Conservation (phyloP, 2,329 filamentous ascomycete genomes). For the Plenodomus biglobosus region DNA sequence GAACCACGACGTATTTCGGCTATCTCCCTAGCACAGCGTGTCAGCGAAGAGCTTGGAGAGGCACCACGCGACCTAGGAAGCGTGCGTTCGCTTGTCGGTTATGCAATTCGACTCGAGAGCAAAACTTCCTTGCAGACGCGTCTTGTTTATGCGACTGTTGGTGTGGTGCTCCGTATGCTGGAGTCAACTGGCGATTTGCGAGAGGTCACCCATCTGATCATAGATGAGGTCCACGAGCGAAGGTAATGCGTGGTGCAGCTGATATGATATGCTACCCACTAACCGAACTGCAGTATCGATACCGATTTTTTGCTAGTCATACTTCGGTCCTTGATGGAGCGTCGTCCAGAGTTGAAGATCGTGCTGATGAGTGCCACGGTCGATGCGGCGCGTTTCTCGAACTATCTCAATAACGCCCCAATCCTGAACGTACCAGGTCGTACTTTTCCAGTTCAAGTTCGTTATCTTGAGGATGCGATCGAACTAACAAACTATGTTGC, state of each 20-base stretch:
- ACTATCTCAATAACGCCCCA: slow-evolving; percentile 81
- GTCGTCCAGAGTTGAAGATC: slow-evolving; percentile 82
- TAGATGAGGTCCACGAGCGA: slow-evolving; percentile 97
- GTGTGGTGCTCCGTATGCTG: slow-evolving; percentile 98
- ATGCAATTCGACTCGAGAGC: slow-evolving; percentile 89
- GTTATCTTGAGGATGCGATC: slow-evolving; percentile 89
- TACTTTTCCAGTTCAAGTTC: slow-evolving; percentile 87
- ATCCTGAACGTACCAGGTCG: slow-evolving; percentile 88
- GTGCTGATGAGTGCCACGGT: slow-evolving; percentile 98
- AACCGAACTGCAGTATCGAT: slow-evolving; percentile 65
- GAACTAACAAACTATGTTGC: slow-evolving; percentile 75
- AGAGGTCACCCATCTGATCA: slow-evolving; percentile 88
- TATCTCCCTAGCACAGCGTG: slow-evolving; percentile 86
- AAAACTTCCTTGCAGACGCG: slow-evolving; percentile 80
- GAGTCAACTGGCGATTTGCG: slow-evolving; percentile 83
- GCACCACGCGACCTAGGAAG: slow-evolving; percentile 80
- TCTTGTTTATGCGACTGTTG: slow-evolving; percentile 82
- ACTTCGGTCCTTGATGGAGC: slow-evolving; percentile 75
- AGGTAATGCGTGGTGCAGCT: slow-evolving; percentile 40
- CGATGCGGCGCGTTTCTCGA: slow-evolving; percentile 86
- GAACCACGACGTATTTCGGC: slow-evolving; percentile 95
- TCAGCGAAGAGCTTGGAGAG: slow-evolving; percentile 94
- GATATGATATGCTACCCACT: slow-evolving; percentile 7
- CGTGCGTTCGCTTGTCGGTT: slow-evolving; percentile 80
- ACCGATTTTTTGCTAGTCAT: slow-evolving; percentile 95